These are phyloP conservation scores for Mortierella sp. DNA, from an alignment of 371 early-diverging fungal genomes.

Conservation along the genomic window DNA sequence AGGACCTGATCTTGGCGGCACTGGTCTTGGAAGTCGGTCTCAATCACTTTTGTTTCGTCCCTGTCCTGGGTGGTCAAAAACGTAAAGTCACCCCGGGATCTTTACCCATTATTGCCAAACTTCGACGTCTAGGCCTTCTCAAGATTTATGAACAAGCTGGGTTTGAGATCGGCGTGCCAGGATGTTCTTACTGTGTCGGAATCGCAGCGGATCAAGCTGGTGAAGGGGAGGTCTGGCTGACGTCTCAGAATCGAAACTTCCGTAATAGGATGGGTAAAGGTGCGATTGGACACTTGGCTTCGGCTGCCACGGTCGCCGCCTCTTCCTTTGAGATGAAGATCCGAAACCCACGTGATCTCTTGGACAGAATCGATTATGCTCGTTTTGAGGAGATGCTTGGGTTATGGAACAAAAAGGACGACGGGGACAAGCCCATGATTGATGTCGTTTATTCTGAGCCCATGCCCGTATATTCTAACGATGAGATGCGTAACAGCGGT, in stretches of 20 bases:
- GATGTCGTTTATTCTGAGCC: conserved; percentile 74
- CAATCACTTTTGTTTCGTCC: conserved; percentile 70
- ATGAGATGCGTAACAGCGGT: conserved; percentile 47
- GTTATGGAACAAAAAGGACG: conserved; percentile 73
- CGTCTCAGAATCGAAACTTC: conserved; percentile 85
- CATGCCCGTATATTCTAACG: conserved; percentile 63
- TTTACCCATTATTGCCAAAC: conserved; percentile 81
- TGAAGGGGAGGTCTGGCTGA: conserved; percentile 84
- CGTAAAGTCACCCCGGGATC: conserved; percentile 86
- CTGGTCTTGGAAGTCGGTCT: conserved; percentile 80
- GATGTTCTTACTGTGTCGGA: conserved; percentile 86
- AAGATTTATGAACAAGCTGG: conserved; percentile 81
- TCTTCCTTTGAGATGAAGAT: conserved; percentile 80
- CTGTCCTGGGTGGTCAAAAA: conserved; percentile 67
- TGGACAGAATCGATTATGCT: conserved; percentile 69
- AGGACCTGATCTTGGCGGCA: conserved; percentile 81
- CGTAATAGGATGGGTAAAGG: conserved; percentile 88
- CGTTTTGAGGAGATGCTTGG: conserved; percentile 70
- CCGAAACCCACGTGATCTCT: conserved; percentile 71
- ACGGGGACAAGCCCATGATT: conserved; percentile 61
- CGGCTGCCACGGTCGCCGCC: conserved; percentile 86
- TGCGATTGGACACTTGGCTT: conserved; percentile 79
- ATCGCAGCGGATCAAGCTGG: conserved; percentile 83
- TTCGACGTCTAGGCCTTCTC: conserved; percentile 76
- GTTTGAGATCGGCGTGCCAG: conserved; percentile 82